Evolutionary conservation across 805 yeast genomes (phyloP).

Genomic region (Wickerhamiella shivajii): DNA sequence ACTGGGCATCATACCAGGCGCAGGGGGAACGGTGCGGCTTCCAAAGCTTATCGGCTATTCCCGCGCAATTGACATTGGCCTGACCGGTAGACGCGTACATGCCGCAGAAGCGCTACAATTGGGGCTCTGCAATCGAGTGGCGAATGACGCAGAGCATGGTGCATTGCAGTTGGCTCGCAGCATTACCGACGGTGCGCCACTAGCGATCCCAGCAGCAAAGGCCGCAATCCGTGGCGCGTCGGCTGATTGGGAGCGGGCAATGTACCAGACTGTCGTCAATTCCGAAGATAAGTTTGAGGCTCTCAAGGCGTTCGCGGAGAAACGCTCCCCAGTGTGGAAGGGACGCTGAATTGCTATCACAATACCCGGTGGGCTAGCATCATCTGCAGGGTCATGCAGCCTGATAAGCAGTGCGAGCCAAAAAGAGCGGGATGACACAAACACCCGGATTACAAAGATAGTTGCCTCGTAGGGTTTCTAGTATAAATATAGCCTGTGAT

Average conservation of each 20-base stretch:
- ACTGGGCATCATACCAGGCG: conserved; percentile 29
- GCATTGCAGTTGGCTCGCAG: conserved; percentile 18
- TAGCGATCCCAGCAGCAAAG: conserved; percentile 21
- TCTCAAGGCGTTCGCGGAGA: conserved; percentile 27
- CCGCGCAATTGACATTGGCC: conserved; percentile 28
- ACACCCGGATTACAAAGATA: too few species aligned
- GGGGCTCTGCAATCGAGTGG: conserved; percentile 25
- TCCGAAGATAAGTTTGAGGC: conserved; percentile 28
- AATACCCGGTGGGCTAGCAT: too few species aligned
- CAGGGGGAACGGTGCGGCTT: conserved; percentile 33
- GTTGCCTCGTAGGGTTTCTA: too few species aligned
- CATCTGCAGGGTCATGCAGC: too few species aligned
- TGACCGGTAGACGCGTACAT: conserved; percentile 28
- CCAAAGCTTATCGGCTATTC: conserved; percentile 29
- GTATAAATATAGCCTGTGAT: too few species aligned
- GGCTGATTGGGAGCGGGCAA: conserved; percentile 18
- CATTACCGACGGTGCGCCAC: conserved; percentile 22
- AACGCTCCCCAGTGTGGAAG: conserved; percentile 23
- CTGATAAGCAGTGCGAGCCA: too few species aligned
- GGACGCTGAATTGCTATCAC: too few species aligned
- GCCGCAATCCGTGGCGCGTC: conserved; percentile 19
- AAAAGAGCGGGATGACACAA: too few species aligned
- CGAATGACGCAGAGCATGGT: conserved; percentile 15
- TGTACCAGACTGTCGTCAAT: conserved; percentile 18
- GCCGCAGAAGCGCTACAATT: conserved; percentile 27